Evolutionary conservation across 805 yeast species (phyloP), one percentile per base, ranked within the genome.

Genomic region (Diddensiella transvaalensis): DNA sequence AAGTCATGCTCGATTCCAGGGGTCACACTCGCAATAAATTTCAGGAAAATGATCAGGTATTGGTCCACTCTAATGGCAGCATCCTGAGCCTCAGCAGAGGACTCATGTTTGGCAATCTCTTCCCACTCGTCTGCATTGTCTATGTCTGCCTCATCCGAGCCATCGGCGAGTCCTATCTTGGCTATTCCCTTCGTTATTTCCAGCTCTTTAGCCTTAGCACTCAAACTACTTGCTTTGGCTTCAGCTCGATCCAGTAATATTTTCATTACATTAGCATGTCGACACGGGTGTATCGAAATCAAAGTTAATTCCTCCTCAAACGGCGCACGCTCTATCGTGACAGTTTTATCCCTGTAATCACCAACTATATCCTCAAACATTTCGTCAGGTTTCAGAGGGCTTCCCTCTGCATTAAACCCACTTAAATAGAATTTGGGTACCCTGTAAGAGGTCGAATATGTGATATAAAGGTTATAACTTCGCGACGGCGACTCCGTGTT

Each of bases 1-100:
- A 89, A 89, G 60, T 93, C 99, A 66, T 91, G 95, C 69, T 91
- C 96, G 48, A 93, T 90, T 15, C 97, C 96, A 0, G 99, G 99
- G 1, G 96, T 90, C 5, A 93, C 98, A 70, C 97, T 87, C 5
- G 97, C 86, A 42, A 93, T 91, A 62, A 93, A 93, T 68, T 93
- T 93, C 60, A 93, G 74, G 65, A 93, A 93, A 13, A 91, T 83
- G 32, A 93, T 75, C 55, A 93, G 69, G 63, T 93, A 93, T 63
- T 90, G 97, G 64, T 93, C 98, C 1, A 85, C 97, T 24, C 96
- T 75, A 4, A 91, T 73, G 11, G 32, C 13, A 17, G 80, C 75
- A 30, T 69, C 73, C 24, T 67, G 68, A 1, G 67, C 51, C 49
- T 60, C 36, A 30, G 43, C 42, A 33, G 49, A 44, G n/a, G 62